These are phyloP conservation scores for Chromera velia DNA, from an alignment of 73 alveolate genomes.

Conservation along the genomic window DNA sequence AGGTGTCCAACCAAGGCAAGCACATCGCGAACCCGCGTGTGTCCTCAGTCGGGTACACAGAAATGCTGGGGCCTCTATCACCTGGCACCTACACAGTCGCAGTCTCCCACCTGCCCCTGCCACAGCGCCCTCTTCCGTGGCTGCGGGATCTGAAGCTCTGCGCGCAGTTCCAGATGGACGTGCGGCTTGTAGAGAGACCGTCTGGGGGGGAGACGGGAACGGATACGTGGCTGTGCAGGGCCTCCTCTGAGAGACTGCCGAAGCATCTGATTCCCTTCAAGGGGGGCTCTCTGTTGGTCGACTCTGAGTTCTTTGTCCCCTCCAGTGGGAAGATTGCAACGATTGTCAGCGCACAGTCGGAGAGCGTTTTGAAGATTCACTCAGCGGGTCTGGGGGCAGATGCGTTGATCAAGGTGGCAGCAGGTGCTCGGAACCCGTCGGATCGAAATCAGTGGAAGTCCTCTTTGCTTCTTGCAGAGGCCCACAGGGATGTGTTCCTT, in stretches of 20 bases:
- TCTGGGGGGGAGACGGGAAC: neutral
- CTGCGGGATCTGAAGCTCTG: neutral
- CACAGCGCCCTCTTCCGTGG: neutral
- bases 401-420: no score
- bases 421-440: no score
- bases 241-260: neutral
- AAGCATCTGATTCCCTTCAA: neutral
- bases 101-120: neutral
- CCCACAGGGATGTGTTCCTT: no score
- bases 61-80: conserved; percentile 33
- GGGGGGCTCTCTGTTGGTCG: neutral
- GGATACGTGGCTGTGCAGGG: neutral
- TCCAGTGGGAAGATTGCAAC: neutral
- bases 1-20: neutral
- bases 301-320: neutral
- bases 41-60: conserved; percentile 35
- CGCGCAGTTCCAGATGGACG: conserved; percentile 16
- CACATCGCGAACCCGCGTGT: neutral
- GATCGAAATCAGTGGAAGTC: no score
- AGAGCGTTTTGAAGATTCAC: neutral
- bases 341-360: neutral
- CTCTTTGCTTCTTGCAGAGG: no score
- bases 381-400: no score
- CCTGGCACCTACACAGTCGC: conserved; percentile 21
- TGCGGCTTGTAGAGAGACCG: conserved; percentile 20